Conservation (phyloP, 176 grass and related monocot genomes). For the Lolium rigidum region DNA sequence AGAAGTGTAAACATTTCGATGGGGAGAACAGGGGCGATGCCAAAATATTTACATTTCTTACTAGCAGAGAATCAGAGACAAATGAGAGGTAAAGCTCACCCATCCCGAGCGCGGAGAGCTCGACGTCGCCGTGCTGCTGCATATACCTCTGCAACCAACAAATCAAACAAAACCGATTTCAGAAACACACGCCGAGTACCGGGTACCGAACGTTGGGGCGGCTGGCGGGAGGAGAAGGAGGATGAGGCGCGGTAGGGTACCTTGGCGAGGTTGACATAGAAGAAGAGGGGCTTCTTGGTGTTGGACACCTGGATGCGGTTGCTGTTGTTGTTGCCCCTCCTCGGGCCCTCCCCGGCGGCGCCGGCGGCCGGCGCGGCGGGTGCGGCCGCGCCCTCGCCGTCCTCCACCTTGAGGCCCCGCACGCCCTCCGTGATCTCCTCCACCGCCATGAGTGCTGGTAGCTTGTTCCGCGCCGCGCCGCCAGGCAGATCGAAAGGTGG, state of each 20-base stretch:
- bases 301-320: slow-evolving; percentile 96
- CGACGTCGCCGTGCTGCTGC: slow-evolving; percentile 86
- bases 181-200: background rate
- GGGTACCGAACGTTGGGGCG: background rate
- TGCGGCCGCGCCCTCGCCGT: slow-evolving; percentile 26
- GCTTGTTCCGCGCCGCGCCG: slow-evolving; percentile 15
- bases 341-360: slow-evolving; percentile 35
- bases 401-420: slow-evolving; percentile 47
- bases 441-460: slow-evolving; percentile 35
- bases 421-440: slow-evolving; percentile 86
- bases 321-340: slow-evolving; percentile 50
- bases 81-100: slow-evolving; percentile 42
- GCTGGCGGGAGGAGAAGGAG: background rate
- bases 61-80: background rate
- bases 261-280: slow-evolving; percentile 98
- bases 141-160: slow-evolving; percentile 77
- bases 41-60: background rate
- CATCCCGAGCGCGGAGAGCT: slow-evolving; percentile 96
- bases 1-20: background rate
- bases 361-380: background rate
- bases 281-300: slow-evolving; percentile 94
- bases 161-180: background rate
- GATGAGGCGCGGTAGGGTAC: slow-evolving; percentile 13
- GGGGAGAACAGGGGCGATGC: background rate
- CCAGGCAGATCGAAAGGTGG: background rate